Evolutionary conservation across 805 yeast genomes (phyloP).

Genomic region (Saitoella complicata): DNA sequence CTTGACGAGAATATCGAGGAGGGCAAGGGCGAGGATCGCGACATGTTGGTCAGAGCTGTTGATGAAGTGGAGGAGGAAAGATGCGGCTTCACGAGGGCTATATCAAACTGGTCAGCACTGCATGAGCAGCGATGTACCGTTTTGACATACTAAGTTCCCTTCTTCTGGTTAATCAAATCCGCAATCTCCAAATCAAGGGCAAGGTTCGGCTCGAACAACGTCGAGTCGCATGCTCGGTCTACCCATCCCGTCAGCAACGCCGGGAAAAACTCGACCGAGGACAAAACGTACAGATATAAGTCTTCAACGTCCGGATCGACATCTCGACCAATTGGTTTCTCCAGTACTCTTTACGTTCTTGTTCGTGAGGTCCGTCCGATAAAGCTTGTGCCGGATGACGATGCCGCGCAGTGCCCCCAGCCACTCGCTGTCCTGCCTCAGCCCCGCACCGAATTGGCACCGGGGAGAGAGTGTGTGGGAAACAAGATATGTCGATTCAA

Average conservation of each 20-base stretch:
- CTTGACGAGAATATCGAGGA: conserved; percentile 79
- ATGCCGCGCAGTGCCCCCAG: not conserved
- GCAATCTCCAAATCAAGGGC: conserved; percentile 83
- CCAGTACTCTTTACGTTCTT: too few species aligned
- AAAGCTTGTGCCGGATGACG: not conserved
- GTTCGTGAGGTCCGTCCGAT: not conserved
- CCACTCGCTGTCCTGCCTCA: not conserved
- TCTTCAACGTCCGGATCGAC: too few species aligned
- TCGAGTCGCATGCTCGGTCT: conserved; percentile 77
- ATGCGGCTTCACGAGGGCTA: conserved; percentile 78
- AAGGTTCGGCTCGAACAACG: conserved; percentile 71
- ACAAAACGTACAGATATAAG: too few species aligned
- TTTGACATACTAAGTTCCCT: conserved; percentile 43
- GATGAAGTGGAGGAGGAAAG: conserved; percentile 64
- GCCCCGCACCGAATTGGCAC: not conserved
- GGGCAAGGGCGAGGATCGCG: conserved; percentile 55
- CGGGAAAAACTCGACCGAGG: too few species aligned
- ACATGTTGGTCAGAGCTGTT: conserved; percentile 74
- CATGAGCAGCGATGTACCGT: not conserved
- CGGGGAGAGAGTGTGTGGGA: too few species aligned
- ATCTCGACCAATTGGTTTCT: too few species aligned
- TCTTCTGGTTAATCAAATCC: conserved; percentile 75
- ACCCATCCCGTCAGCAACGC: too few species aligned
- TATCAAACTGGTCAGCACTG: not conserved
- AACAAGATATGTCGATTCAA: too few species aligned